These are phyloP conservation scores for Sporothrix sp. DNA, from an alignment of 2,329 filamentous ascomycete genomes.

Conservation along the genomic window DNA sequence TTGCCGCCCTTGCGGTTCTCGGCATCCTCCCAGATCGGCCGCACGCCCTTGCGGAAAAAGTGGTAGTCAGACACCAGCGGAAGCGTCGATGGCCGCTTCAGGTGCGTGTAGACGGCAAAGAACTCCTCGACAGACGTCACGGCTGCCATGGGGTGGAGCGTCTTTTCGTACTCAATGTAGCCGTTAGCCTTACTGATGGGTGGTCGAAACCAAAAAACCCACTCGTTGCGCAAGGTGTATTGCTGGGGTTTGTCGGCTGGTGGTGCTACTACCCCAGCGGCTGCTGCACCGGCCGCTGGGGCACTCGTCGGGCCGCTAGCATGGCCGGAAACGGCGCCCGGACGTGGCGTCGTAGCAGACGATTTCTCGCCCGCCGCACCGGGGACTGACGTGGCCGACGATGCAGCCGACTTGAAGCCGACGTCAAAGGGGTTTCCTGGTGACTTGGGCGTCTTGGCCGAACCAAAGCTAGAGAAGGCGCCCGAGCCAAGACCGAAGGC, in stretches of 20 bases:
- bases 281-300: conserved; percentile 21
- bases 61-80: conserved; percentile 96
- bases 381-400: conserved; percentile 20
- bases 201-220: conserved; percentile 96
- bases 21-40: conserved; percentile 97
- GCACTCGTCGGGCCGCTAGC: conserved; percentile 17
- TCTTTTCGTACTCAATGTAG: conserved; percentile 89
- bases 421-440: conserved; percentile 72
- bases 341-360: conserved; percentile 39
- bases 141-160: conserved; percentile 73
- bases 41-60: conserved; percentile 91
- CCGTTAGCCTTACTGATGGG: conserved; percentile 91
- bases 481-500: conserved; percentile 92
- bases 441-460: conserved; percentile 79
- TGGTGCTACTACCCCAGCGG: conserved; percentile 24
- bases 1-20: conserved; percentile 95
- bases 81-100: conserved; percentile 79
- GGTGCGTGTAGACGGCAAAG: conserved; percentile 77
- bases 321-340: conserved; percentile 28
- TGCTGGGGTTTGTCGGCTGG: conserved; percentile 24
- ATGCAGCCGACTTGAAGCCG: conserved; percentile 42
- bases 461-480: conserved; percentile 91
- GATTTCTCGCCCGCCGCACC: conserved; percentile 52
- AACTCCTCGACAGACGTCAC: conserved; percentile 83
- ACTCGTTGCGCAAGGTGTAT: conserved; percentile 69